A percentile compares a stretch with the other conserved stretches of the same genome.
These are phyloP conservation scores for Oryza glumipatula DNA, from an alignment of 176 grass and related monocot species.

Conservation along the genomic window DNA sequence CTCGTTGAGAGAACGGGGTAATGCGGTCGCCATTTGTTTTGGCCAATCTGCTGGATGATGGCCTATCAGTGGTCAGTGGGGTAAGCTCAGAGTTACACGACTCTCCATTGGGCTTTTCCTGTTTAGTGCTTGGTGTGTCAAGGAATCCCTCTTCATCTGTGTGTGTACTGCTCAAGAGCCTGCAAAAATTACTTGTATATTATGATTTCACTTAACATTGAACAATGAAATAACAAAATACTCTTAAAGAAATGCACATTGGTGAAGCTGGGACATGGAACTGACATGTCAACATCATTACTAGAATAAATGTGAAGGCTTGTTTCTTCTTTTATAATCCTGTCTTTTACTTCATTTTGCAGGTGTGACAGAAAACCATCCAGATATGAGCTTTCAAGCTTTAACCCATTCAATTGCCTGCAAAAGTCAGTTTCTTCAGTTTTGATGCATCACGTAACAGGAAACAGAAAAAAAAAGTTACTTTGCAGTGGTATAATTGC, in stretches of 20 bases:
- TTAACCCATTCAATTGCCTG: constrained; percentile 81
- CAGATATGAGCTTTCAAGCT: constrained; percentile 67
- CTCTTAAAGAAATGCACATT: constrained; percentile 30
- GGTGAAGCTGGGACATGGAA: constrained; percentile 42
- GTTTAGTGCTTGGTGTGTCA: constrained; percentile 56
- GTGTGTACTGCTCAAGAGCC: constrained; percentile 68
- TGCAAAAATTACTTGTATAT: constrained; percentile 54
- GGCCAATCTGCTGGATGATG: constrained; percentile 59
- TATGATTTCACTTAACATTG: constrained; percentile 26
- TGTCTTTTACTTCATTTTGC: constrained; percentile 84
- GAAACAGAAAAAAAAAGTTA: not conserved
- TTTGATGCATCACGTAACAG: not conserved
- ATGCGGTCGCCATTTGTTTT: constrained; percentile 62
- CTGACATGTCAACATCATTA: constrained; percentile 89
- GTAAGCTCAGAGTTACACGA: constrained; percentile 53
- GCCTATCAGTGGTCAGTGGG: constrained; percentile 51
- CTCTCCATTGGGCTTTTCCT: constrained; percentile 57
- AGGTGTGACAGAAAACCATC: constrained; percentile 86
- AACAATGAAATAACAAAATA: constrained; percentile 19
- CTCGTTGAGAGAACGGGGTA: constrained; percentile 83
- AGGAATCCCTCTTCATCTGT: constrained; percentile 45
- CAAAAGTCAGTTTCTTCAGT: constrained; percentile 47
- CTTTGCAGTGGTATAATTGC: not conserved
- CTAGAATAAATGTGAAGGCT: constrained; percentile 88
- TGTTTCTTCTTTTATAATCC: constrained; percentile 73